Evolutionary conservation across 345 rosid genomes (phyloP), one percentile per base, ranked within the genome.

Genomic region (Pelargonium nanum): DNA sequence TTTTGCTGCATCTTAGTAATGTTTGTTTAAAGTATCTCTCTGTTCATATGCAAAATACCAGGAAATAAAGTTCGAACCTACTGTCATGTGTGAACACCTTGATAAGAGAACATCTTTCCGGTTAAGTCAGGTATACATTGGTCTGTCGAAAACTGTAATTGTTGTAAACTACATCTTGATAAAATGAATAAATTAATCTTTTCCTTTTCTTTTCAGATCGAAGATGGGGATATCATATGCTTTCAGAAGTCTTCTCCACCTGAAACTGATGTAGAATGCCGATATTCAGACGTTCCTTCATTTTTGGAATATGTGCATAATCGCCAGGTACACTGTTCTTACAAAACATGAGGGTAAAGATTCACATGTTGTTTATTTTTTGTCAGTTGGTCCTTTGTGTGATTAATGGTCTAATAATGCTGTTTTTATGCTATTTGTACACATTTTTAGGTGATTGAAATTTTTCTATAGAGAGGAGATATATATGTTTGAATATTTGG

Each of bases 161-260:
- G 6, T 5, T 30, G 25, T 53, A 13, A 34, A 58, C 59, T 24
- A 59, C 55, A 30, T 63, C 51, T 34, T 19, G 26, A 44, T 5
- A 17, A 10, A 25, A 4, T 48, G 30, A 17, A 8, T 22, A 21
- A 52, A 61, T 26, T 60, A 67, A 54, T 12, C 24, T 24, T 56
- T 55, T 60, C 15, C 10, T 56, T 58, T 71, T 53, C 6, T 53
- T 45, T 74, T 65, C 81, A 85, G 94, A 76, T 90, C 69, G 97
- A 90, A 83, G 99, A 93, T 77, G 97, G 99, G 57, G 99, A 93
- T 66, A 86, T 93, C 61, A 84, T 93, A 57, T 93, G 97, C 81
- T 93, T 80, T 79, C 99, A 93, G 80, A 93, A 87, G 74, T 61
- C 78, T 67, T 61, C 75, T 62, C 72, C 80, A 56, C 61, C 56